A percentile compares a stretch with the other conserved stretches of the same genome.
These are phyloP conservation scores for Tetradesmus lagerheimii DNA, from an alignment of 139 green algal genomes.

Conservation along the genomic window DNA sequence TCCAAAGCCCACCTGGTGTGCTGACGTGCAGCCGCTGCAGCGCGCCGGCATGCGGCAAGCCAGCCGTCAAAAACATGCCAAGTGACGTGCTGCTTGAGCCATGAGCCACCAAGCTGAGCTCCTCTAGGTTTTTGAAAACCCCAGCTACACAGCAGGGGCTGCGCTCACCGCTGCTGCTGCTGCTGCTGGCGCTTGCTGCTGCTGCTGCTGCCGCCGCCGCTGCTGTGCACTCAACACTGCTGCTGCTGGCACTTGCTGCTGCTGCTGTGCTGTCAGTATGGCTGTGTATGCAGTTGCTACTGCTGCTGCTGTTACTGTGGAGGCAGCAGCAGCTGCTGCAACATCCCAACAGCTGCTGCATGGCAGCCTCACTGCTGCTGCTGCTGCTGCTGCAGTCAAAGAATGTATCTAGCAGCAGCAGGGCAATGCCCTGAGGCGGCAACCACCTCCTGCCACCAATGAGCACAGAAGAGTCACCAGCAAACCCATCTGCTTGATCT, in stretches of 20 bases:
- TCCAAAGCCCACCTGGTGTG: too few species aligned
- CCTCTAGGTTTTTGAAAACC: background rate
- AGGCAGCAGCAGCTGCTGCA: background rate
- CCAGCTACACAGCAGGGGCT: background rate
- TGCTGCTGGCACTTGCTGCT: background rate
- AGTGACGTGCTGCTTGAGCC: background rate
- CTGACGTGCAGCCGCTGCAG: background rate
- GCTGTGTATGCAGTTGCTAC: background rate
- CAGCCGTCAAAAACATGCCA: background rate
- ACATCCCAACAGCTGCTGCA: too few species aligned
- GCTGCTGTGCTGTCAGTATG: background rate
- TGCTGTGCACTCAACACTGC: too few species aligned
- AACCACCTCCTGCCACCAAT: background rate
- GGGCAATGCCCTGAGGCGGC: background rate
- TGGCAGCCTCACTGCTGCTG: background rate
- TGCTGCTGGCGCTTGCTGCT: background rate
- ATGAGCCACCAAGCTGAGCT: background rate
- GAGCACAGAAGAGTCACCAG: background rate
- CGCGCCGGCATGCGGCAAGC: background rate
- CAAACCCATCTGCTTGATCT: background rate
- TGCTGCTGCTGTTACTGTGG: background rate
- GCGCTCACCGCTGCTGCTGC: background rate
- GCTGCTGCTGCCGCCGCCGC: too few species aligned
- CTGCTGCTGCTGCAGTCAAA: background rate
- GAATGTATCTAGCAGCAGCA: background rate